phyloP scores from a whole-genome alignment of 2,329 filamentous ascomycete species.

The Colletotrichum sp. region DNA sequence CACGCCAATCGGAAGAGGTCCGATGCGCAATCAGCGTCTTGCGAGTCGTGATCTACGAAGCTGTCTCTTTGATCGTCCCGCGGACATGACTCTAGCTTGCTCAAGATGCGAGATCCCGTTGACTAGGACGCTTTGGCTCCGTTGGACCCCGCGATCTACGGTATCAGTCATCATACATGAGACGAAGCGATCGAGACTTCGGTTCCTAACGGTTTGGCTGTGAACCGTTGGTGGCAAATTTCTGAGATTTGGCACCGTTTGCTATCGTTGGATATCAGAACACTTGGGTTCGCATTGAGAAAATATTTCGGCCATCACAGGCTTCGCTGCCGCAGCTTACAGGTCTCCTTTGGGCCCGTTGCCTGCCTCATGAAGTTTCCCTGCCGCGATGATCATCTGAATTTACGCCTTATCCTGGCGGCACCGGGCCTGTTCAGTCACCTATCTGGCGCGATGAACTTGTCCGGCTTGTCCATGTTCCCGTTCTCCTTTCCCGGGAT shows the following conservation, averaged over 20 bases:
- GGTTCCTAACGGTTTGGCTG: not conserved
- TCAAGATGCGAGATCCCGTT: not conserved
- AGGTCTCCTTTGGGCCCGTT: accelerated
- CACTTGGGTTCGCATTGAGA: not conserved
- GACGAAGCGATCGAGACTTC: not conserved
- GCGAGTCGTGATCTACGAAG: not conserved
- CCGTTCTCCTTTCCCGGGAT: not conserved
- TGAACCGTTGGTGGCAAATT: not conserved
- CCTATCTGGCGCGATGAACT: not conserved
- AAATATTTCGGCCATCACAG: not conserved
- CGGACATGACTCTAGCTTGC: not conserved
- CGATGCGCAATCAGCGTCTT: not conserved
- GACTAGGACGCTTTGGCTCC: not conserved
- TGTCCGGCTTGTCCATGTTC: not conserved
- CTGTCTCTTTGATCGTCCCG: not conserved
- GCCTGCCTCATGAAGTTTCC: accelerated
- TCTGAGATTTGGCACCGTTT: not conserved
- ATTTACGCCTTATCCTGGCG: not conserved
- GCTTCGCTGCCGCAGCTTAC: not conserved
- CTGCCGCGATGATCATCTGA: not conserved
- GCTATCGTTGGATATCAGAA: not conserved
- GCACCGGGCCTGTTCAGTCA: not conserved
- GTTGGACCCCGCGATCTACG: not conserved
- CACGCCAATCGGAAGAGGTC: not conserved
- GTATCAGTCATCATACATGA: not conserved